Evolutionary conservation across 2,329 filamentous ascomycete genomes (phyloP).

Genomic region (Magnaporthales sp.): DNA sequence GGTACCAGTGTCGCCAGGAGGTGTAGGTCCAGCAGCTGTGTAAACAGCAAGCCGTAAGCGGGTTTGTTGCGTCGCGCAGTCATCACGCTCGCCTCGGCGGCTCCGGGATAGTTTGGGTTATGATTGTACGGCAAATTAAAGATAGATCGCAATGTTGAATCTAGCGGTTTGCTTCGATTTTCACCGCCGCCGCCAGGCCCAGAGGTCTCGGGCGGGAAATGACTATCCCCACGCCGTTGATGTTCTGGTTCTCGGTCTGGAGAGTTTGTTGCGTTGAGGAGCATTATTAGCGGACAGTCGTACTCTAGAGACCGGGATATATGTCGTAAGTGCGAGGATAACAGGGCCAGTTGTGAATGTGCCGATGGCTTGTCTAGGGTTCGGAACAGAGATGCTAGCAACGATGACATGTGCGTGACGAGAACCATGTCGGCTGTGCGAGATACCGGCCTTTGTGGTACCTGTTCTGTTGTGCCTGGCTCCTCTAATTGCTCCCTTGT

Average conservation of each 20-base stretch:
- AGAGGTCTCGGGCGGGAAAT: slow-evolving; percentile 2
- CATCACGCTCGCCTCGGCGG: slow-evolving; percentile 4
- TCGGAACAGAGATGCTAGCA: slow-evolving; percentile 44
- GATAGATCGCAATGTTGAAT: slow-evolving; percentile 40
- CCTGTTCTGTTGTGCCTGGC: background rate
- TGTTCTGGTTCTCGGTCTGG: slow-evolving; percentile 1
- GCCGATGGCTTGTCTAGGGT: slow-evolving; percentile 36
- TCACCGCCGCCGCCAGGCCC: slow-evolving; percentile 4
- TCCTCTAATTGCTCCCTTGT: background rate
- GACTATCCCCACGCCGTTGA: slow-evolving; percentile 1
- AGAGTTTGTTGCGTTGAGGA: slow-evolving; percentile 43
- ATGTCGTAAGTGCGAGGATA: slow-evolving; percentile 36
- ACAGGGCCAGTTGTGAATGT: slow-evolving; percentile 37
- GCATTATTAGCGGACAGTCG: slow-evolving; percentile 38
- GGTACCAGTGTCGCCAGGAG: slow-evolving; percentile 40
- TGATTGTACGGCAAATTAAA: slow-evolving; percentile 27
- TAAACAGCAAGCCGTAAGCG: slow-evolving; percentile 44
- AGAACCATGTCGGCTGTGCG: slow-evolving; percentile 37
- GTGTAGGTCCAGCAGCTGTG: slow-evolving; percentile 45
- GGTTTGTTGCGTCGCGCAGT: slow-evolving; percentile 31
- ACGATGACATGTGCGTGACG: slow-evolving; percentile 43
- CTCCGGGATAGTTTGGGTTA: slow-evolving; percentile 8
- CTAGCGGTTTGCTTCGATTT: slow-evolving; percentile 17
- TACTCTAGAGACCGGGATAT: slow-evolving; percentile 29
- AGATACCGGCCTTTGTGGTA: slow-evolving; percentile 5